Percentiles rank a stretch among this genome's conserved stretches.
phyloP scores from a whole-genome alignment of 129 eudicot genomes.

The Scalesia atractyloides region DNA sequence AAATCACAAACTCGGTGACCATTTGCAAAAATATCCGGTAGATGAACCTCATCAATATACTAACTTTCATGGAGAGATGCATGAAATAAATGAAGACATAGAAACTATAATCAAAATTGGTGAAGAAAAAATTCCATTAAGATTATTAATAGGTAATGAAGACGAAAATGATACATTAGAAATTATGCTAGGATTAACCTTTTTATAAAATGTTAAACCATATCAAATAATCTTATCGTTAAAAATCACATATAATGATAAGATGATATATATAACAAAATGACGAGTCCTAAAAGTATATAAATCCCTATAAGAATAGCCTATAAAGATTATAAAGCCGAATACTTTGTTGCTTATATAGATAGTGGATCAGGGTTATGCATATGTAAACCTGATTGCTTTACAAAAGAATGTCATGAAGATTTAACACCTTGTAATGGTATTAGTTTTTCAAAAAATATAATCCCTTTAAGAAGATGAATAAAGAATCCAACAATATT shows the following conservation, averaged over 20 bases:
- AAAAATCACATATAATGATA: neutral
- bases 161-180: too few relatives aligned
- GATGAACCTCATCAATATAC: too few relatives aligned
- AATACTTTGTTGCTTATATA: too few relatives aligned
- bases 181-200: too few relatives aligned
- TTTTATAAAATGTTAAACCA: conserved; percentile 1
- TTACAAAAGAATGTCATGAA: neutral
- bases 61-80: conserved; percentile 7
- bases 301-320: too few relatives aligned
- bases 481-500: neutral
- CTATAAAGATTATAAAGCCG: too few relatives aligned
- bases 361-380: neutral
- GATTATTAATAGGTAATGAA: too few relatives aligned
- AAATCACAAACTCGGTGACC: neutral
- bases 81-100: neutral
- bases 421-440: neutral
- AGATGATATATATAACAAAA: too few relatives aligned
- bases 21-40: too few relatives aligned
- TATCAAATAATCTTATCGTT: neutral
- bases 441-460: neutral
- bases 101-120: too few relatives aligned
- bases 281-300: too few relatives aligned
- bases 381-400: neutral
- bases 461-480: neutral
- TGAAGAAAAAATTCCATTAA: too few relatives aligned